Conservation (phyloP, 805 yeast species). For the Candida vaughaniae region DNA sequence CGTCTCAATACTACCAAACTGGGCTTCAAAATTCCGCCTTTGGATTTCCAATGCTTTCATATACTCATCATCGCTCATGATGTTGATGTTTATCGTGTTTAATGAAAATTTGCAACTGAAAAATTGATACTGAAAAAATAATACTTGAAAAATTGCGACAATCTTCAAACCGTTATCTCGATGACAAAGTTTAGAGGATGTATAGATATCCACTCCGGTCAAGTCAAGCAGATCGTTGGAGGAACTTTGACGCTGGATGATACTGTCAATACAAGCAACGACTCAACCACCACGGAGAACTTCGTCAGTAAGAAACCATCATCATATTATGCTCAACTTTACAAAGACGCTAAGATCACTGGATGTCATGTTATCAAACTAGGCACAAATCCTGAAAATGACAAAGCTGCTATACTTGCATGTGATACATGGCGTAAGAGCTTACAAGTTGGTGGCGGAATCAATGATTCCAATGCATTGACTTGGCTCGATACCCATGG, state of each 20-base stretch:
- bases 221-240: slow-evolving; percentile 96
- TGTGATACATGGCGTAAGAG: slow-evolving; percentile 67
- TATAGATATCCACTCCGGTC: slow-evolving; percentile 91
- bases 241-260: slow-evolving; percentile 72
- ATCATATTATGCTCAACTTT: slow-evolving; percentile 70
- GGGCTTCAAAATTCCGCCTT: slow-evolving; percentile 59
- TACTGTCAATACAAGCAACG: slow-evolving; percentile 18
- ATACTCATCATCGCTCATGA: slow-evolving; percentile 29
- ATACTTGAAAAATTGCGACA: not conserved
- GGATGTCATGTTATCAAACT: slow-evolving; percentile 95
- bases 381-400: slow-evolving; percentile 75
- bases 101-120: not conserved
- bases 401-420: slow-evolving; percentile 78
- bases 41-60: slow-evolving; percentile 48
- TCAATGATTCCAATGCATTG: slow-evolving; percentile 68
- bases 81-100: not conserved
- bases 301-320: slow-evolving; percentile 77
- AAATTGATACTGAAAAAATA: not conserved
- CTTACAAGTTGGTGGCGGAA: slow-evolving; percentile 93
- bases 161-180: too few species aligned
- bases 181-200: slow-evolving; percentile 94
- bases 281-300: slow-evolving; percentile 45
- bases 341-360: slow-evolving; percentile 51
- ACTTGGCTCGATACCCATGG: slow-evolving; percentile 68
- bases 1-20: slow-evolving; percentile 57